These are phyloP conservation scores for Pisolithus marmoratus DNA, from an alignment of 768 basidiomycete species.

Conservation along the genomic window DNA sequence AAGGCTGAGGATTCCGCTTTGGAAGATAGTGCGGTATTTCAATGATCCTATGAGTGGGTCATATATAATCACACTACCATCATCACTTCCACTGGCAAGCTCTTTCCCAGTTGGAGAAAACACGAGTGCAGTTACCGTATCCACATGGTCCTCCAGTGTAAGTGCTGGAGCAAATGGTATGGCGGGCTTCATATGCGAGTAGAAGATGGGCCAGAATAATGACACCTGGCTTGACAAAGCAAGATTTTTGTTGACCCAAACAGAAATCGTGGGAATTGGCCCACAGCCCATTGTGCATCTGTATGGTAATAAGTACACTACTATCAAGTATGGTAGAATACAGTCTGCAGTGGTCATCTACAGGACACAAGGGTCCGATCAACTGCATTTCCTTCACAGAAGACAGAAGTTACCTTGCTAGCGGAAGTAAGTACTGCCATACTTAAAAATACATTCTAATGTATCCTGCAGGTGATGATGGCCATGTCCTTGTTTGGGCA, in stretches of 20 bases:
- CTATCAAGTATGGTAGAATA: background rate
- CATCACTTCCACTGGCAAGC: constrained; percentile 1
- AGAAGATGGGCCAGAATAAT: too few species aligned
- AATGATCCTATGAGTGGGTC: background rate
- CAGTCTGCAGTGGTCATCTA: background rate
- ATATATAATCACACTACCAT: constrained; percentile 4
- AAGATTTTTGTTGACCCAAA: too few species aligned
- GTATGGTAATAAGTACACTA: too few species aligned
- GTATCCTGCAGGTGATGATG: background rate
- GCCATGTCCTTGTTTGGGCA: constrained; percentile 1
- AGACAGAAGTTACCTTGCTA: background rate
- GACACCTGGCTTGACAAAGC: too few species aligned
- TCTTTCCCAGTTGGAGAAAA: constrained; percentile 1
- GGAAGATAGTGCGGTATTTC: background rate
- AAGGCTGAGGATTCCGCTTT: background rate
- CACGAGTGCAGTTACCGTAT: background rate
- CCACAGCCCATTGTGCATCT: too few species aligned
- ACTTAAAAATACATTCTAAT: background rate
- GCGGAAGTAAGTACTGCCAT: background rate
- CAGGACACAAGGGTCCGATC: constrained; percentile 1
- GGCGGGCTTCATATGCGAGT: too few species aligned
- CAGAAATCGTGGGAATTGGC: too few species aligned
- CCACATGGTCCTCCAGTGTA: background rate
- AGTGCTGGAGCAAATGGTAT: background rate
- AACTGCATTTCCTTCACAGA: background rate